Conservation (phyloP, 1,284 basidiomycete genomes). For the Cryptococcus sp. region DNA sequence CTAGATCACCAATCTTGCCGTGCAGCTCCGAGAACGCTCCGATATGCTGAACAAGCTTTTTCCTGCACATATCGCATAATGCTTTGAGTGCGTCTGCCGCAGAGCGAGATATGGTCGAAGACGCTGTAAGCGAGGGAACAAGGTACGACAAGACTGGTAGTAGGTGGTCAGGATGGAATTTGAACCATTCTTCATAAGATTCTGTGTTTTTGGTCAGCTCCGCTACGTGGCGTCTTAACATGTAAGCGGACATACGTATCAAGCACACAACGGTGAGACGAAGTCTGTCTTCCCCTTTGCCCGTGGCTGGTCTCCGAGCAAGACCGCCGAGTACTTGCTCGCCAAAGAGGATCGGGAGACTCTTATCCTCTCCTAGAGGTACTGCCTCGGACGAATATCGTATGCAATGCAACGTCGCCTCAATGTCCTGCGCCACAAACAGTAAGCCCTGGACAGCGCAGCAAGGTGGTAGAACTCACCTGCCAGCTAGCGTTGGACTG, state of each 20-base stretch:
- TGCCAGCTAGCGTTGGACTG: conserved; percentile 62
- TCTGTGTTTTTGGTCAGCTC: conserved; percentile 56
- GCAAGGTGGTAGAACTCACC: conserved; percentile 56
- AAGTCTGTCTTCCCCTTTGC: conserved; percentile 60
- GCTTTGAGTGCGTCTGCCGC: conserved; percentile 80
- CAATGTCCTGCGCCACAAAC: conserved; percentile 64
- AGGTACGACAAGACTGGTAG: conserved; percentile 66
- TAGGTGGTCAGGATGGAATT: conserved; percentile 57
- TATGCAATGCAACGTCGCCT: conserved; percentile 79
- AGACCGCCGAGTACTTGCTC: conserved; percentile 67
- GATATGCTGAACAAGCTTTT: conserved; percentile 75
- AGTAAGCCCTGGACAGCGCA: conserved; percentile 1
- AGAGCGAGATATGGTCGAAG: conserved; percentile 69
- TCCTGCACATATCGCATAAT: conserved; percentile 81
- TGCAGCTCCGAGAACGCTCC: conserved; percentile 79
- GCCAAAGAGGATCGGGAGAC: conserved; percentile 69
- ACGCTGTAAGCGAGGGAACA: conserved; percentile 60
- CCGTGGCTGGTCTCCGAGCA: conserved; percentile 60
- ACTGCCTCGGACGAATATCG: conserved; percentile 83
- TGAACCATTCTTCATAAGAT: conserved; percentile 83
- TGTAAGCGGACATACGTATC: conserved; percentile 59
- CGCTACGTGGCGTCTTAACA: neutral
- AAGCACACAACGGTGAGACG: conserved; percentile 69
- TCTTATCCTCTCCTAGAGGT: conserved; percentile 67
- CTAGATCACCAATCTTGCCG: conserved; percentile 69